Conservation (phyloP, 148 eudicot species). For the Silene conica region DNA sequence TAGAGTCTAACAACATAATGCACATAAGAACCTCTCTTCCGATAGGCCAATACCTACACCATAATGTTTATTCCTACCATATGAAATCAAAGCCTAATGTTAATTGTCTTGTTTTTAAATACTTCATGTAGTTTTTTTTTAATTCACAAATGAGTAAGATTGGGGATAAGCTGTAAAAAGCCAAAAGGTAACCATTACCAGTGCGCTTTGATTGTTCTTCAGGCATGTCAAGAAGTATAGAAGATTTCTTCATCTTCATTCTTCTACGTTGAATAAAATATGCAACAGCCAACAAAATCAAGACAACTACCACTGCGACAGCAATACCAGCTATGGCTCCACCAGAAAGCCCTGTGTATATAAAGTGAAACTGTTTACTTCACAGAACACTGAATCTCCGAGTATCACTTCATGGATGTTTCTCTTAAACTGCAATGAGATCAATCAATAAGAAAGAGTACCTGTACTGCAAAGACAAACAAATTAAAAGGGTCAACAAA, state of each 20-base stretch:
- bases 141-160: not conserved
- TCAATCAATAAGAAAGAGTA: constrained; percentile 19
- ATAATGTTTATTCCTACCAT: not conserved
- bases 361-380: constrained; percentile 21
- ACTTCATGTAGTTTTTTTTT: not conserved
- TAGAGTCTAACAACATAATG: constrained; percentile 2
- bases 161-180: not conserved
- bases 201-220: constrained; percentile 32
- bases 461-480: constrained; percentile 32
- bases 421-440: constrained; percentile 9
- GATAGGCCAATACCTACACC: not conserved
- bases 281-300: constrained; percentile 35
- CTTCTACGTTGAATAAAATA: constrained; percentile 30
- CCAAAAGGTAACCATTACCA: constrained; percentile 26
- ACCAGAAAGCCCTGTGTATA: constrained; percentile 46
- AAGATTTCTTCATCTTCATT: constrained; percentile 32
- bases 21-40: not conserved
- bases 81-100: not conserved
- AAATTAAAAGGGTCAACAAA: constrained; percentile 6
- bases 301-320: constrained; percentile 36
- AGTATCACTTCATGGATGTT: constrained; percentile 15
- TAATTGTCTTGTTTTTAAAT: not conserved
- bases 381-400: constrained; percentile 4
- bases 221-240: constrained; percentile 27
- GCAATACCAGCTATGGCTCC: constrained; percentile 54